Evolutionary conservation across 1,284 basidiomycete genomes (phyloP), one percentile per base, ranked within the genome.

Genomic region (Rhizoctonia solani): DNA sequence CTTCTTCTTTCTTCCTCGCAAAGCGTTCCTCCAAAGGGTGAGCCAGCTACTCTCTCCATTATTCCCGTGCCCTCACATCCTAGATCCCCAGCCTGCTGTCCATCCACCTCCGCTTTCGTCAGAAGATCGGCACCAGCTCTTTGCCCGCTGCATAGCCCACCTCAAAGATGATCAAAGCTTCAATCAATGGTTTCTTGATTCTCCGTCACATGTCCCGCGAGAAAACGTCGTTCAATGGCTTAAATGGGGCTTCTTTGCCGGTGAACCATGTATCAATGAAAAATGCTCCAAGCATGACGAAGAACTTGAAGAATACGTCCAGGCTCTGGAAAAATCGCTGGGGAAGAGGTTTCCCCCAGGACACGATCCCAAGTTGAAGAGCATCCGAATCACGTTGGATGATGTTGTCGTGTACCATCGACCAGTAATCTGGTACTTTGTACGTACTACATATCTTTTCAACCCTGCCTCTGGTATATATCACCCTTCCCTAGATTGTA

Each of bases 371-470:
- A 72, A 74, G 11, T 74, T 80, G 1, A 75, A 74, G 46, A 81
- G 79, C 67, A 85, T 88, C 79, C 77, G 83, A 63, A 72, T 82
- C 42, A 83, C 83, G 0, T 72, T 87, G 5, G 87, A 88, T 71
- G 81, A 82, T 0, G 85, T 87, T 13, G 71, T 74, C 9, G 80
- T 79, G 73, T 27, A 79, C 1, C 85, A 87, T 73, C 75, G 87
- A 37, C 86, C 87, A 2, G 72, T 88, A 19, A 19, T 85, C 1
- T 88, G 86, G 86, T 88, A 88, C 72, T 69, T 77, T 50, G 86
- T 86, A 69, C 63, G 84, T 80, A 21, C 41, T 5, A 14, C 29
- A 3, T 9, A 14, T 49, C 8, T 39, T 46, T 34, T 8, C 13
- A 16, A 13, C 29, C 25, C 46, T 13, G 11, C 13, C 41, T 29